A percentile compares a stretch with the other conserved stretches of the same genome.
Conservation (phyloP, 768 basidiomycete genomes). For the Termitomyces sp. region DNA sequence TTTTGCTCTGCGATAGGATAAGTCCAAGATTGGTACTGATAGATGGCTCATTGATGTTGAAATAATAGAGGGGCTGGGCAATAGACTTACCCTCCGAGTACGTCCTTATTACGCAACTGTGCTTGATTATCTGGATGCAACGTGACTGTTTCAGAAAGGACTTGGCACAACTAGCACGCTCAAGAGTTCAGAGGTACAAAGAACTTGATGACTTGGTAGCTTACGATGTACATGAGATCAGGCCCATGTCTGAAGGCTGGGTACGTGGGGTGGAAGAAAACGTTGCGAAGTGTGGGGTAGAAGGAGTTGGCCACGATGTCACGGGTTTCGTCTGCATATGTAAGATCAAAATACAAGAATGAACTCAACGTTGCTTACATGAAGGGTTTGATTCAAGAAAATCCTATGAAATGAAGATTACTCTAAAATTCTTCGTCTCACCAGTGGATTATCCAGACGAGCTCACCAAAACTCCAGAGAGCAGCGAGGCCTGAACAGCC, state of each 20-base stretch:
- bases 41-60: neutral
- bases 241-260: slow-evolving; percentile 4
- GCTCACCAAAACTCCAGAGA: slow-evolving; percentile 47
- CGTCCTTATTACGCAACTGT: slow-evolving; percentile 34
- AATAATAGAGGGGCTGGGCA: neutral
- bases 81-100: slow-evolving; percentile 43
- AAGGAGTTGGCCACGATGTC: slow-evolving; percentile 16
- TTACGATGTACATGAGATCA: slow-evolving; percentile 21
- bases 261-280: slow-evolving; percentile 11
- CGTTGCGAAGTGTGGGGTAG: slow-evolving; percentile 18
- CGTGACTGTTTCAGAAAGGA: slow-evolving; percentile 43
- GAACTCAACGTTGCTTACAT: slow-evolving; percentile 13
- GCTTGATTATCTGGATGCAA: slow-evolving; percentile 35
- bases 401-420: slow-evolving; percentile 17
- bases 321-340: slow-evolving; percentile 29
- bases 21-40: slow-evolving; percentile 31
- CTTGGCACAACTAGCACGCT: slow-evolving; percentile 41
- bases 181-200: neutral
- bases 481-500: slow-evolving; percentile 33
- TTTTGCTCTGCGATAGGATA: slow-evolving; percentile 41
- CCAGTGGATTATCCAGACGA: neutral
- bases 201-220: neutral
- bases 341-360: slow-evolving; percentile 18
- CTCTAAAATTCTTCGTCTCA: neutral
- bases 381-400: slow-evolving; percentile 25